Percentiles rank a stretch among this genome's conserved stretches.
phyloP scores from a whole-genome alignment of 1,284 basidiomycete genomes.

The Ustilago bromivora region DNA sequence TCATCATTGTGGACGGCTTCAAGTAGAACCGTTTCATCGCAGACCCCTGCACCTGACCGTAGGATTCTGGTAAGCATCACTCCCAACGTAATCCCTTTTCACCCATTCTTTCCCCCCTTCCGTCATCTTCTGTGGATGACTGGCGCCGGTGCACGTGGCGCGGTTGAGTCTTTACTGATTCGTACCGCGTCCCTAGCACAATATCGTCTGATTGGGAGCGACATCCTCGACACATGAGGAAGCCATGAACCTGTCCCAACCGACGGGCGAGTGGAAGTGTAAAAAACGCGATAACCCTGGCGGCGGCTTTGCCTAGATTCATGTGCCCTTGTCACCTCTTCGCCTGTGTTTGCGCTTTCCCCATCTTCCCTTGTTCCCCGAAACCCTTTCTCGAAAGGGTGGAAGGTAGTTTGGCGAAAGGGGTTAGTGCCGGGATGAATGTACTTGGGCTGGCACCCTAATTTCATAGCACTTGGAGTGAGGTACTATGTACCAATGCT shows the following conservation, averaged over 20 bases:
- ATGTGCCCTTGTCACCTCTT: conserved; percentile 57
- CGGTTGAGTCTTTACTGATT: conserved; percentile 37
- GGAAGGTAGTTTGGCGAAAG: neutral
- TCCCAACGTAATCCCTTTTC: neutral
- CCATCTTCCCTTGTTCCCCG: conserved; percentile 3
- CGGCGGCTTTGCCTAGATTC: conserved; percentile 58
- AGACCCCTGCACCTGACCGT: neutral
- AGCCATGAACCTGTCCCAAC: conserved; percentile 51
- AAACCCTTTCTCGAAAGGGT: neutral
- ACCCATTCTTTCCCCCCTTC: neutral
- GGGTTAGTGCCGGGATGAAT: conserved; percentile 44
- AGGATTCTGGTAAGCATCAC: conserved; percentile 40
- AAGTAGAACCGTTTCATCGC: neutral
- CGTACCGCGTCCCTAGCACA: conserved; percentile 52
- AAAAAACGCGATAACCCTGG: conserved; percentile 55
- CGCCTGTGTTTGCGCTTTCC: conserved; percentile 34
- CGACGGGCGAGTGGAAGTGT: conserved; percentile 56
- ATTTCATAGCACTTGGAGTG: conserved; percentile 60
- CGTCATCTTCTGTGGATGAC: neutral
- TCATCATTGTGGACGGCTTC: neutral
- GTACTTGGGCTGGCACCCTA: conserved; percentile 57
- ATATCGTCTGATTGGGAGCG: conserved; percentile 60
- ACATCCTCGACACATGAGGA: conserved; percentile 51
- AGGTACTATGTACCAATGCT: conserved; percentile 56
- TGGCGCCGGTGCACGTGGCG: conserved; percentile 54